Evolutionary conservation across 352 stramenopile genomes (phyloP).

Genomic region (Aphanomyces astaci): DNA sequence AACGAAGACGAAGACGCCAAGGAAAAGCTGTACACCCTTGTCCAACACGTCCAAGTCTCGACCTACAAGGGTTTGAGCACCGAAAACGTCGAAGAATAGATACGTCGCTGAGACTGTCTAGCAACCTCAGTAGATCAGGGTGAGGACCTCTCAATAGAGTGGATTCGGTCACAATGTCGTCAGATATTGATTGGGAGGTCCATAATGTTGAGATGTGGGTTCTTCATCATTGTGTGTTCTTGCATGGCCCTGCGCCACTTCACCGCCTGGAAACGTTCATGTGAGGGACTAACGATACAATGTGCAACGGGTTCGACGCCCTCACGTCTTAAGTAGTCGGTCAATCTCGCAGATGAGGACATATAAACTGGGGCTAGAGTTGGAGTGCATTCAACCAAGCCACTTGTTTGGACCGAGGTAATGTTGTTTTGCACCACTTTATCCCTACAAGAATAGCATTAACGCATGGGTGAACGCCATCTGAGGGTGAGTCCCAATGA

Average conservation of each 20-base stretch:
- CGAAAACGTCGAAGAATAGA: slow-evolving; percentile 90
- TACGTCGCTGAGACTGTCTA: neutral
- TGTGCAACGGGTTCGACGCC: no score
- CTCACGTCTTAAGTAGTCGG: no score
- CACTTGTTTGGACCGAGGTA: no score
- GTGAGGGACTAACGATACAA: no score
- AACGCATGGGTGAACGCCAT: no score
- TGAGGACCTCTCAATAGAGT: neutral
- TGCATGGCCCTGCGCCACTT: no score
- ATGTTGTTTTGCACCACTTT: neutral
- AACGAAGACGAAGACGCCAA: slow-evolving; percentile 99
- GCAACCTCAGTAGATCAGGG: slow-evolving; percentile 14
- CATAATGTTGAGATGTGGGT: slow-evolving; percentile 7
- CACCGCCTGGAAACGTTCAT: no score
- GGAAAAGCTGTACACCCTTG: slow-evolving; percentile 98
- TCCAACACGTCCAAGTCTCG: slow-evolving; percentile 95
- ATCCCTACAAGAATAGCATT: no score
- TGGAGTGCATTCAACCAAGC: no score
- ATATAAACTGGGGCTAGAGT: no score
- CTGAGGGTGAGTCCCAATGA: no score
- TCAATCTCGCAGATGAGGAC: no score
- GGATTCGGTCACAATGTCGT: neutral
- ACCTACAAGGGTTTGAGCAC: slow-evolving; percentile 96
- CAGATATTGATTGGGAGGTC: slow-evolving; percentile 3
- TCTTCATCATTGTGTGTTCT: slow-evolving; percentile 1